A percentile compares a stretch with the other conserved stretches of the same genome.
Evolutionary conservation across 2,329 filamentous ascomycete genomes (phyloP).

Genomic region (Coniochaeta sp.): DNA sequence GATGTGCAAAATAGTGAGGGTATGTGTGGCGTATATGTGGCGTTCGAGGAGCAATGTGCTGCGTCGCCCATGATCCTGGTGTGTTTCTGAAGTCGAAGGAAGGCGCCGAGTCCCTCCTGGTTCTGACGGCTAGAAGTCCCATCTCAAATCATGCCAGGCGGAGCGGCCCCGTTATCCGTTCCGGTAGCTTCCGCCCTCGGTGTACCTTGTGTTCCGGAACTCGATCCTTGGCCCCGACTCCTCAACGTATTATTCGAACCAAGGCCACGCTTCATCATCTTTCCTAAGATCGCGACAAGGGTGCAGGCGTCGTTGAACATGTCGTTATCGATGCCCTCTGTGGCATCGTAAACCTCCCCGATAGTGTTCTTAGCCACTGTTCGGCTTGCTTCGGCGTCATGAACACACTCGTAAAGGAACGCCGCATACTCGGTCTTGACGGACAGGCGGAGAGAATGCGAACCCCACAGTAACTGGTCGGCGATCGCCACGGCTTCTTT

Average conservation of each 20-base stretch:
- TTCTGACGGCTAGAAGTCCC: not conserved
- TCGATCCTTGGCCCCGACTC: slow-evolving; percentile 24
- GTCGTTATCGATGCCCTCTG: slow-evolving; percentile 89
- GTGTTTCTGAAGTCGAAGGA: not conserved
- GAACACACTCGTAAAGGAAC: slow-evolving; percentile 87
- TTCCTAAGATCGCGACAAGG: slow-evolving; percentile 75
- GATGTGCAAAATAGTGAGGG: not conserved
- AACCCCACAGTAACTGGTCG: slow-evolving; percentile 71
- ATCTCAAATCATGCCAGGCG: slow-evolving; percentile 15
- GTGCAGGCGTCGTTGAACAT: slow-evolving; percentile 91
- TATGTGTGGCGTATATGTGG: not conserved
- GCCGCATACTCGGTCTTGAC: slow-evolving; percentile 89
- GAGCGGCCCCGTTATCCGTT: slow-evolving; percentile 3
- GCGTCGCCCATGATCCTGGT: not conserved
- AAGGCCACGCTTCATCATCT: slow-evolving; percentile 76
- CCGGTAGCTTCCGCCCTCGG: slow-evolving; percentile 8
- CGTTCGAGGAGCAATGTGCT: not conserved
- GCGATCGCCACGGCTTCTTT: slow-evolving; percentile 68
- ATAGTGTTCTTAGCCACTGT: slow-evolving; percentile 76
- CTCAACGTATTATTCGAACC: slow-evolving; percentile 24
- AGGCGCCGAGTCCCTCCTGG: not conserved
- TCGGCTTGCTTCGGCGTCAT: slow-evolving; percentile 70
- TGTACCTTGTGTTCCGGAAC: slow-evolving; percentile 17
- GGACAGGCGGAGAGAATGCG: slow-evolving; percentile 80
- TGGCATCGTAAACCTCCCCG: slow-evolving; percentile 81